Evolutionary conservation across 441 rosid species (phyloP), one percentile per base, ranked within the genome.

Genomic region (Pelargonium citronellum): DNA sequence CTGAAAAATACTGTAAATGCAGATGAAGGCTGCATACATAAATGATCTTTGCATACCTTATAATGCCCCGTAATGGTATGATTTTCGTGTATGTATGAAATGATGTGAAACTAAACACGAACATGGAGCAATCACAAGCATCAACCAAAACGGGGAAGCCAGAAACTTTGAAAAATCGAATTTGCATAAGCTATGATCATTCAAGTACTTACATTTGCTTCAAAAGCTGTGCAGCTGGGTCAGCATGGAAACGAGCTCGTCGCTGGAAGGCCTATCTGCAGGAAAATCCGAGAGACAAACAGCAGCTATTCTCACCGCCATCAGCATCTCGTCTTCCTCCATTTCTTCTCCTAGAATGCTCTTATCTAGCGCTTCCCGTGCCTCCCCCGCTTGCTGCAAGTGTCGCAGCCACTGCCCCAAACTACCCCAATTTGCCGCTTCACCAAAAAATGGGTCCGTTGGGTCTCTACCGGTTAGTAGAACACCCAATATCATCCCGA

Each of bases 251-350:
- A 87, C 99, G 62, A 95, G 96, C 79, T 95, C 99, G 20, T 95
- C 96, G 51, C 97, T 89, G 9, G 96, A 91, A 74, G 97, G 97
- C 78, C 99, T 79, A 69, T 95, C 97, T 2, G 88, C 95, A 0
- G 99, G 91, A 71, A 78, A 81, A 75, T 95, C 99, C 0, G 99
- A 90, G 61, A 90, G 87, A 77, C 99, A 95, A 39, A 91, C 87
- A 37, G 86, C 91, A 8, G 92, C 85, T 9, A 95, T 95, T 77
- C 96, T 85, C 67, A 90, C 85, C 43, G 91, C 97, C 97, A 95
- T 95, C 30, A 92, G 80, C 97, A 95, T 95, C 85, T 91, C 93
- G 9, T 95, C 97, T 83, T 95, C 97, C 85, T 90, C 92, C 19
- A 80, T 88, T 80, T 95, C 97, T 78, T 89, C 96, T 39, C 97